These are phyloP conservation scores for Leccinum angustisporum DNA, from an alignment of 1,284 basidiomycete species.

Conservation along the genomic window DNA sequence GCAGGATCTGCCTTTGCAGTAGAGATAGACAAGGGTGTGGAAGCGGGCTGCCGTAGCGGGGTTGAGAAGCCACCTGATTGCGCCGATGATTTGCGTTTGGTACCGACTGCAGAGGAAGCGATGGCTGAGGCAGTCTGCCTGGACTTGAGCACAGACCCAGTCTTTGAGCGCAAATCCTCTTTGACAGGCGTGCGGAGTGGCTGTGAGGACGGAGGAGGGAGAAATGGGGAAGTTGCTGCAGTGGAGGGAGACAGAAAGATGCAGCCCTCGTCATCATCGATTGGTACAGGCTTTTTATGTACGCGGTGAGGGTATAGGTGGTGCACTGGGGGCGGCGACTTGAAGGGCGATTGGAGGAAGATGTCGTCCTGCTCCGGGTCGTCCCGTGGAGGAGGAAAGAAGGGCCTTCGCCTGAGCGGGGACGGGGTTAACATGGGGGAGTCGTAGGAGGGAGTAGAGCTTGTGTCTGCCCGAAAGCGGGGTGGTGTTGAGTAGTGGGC, in stretches of 20 bases:
- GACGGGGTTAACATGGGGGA: constrained; percentile 64
- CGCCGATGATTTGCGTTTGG: constrained; percentile 60
- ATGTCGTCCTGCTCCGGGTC: constrained; percentile 45
- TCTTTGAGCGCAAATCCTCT: constrained; percentile 37
- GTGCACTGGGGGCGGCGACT: constrained; percentile 44
- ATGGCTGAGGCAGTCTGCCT: constrained; percentile 26
- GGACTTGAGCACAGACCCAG: constrained; percentile 32
- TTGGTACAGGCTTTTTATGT: constrained; percentile 45
- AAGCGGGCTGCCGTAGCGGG: constrained; percentile 43
- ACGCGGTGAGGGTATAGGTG: constrained; percentile 34
- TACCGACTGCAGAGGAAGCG: constrained; percentile 44
- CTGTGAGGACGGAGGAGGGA: constrained; percentile 43
- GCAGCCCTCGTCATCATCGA: constrained; percentile 55
- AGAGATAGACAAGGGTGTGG: constrained; percentile 51
- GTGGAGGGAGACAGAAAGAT: constrained; percentile 53
- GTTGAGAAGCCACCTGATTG: constrained; percentile 38
- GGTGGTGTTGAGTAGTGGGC: constrained; percentile 41
- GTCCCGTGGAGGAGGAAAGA: constrained; percentile 38
- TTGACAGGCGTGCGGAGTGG: constrained; percentile 58
- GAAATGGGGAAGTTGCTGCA: constrained; percentile 38
- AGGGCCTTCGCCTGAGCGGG: constrained; percentile 47
- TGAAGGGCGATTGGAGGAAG: constrained; percentile 56
- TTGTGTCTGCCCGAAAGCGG: constrained; percentile 26
- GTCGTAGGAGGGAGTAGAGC: constrained; percentile 40
- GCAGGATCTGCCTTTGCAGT: constrained; percentile 36